phyloP scores from a whole-genome alignment of 768 basidiomycete genomes.

The Boletus rubescentipes region DNA sequence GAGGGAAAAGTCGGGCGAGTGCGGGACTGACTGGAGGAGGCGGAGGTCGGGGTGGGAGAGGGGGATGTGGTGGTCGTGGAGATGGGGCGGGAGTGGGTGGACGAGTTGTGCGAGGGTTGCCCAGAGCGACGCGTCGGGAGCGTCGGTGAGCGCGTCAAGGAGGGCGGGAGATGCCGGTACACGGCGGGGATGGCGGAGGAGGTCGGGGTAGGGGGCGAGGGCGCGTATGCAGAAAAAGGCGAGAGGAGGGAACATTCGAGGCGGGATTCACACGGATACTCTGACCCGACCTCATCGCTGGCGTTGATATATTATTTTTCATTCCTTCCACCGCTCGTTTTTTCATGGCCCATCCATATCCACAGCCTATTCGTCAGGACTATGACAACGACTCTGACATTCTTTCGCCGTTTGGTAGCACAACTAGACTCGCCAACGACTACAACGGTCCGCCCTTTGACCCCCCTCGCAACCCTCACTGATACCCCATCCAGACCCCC shows the following conservation, averaged over 20 bases:
- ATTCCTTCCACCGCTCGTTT: constrained; percentile 23
- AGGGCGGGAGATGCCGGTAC: constrained; percentile 42
- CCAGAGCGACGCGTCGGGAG: constrained; percentile 61
- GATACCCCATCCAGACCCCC: constrained; percentile 14
- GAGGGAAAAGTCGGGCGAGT: constrained; percentile 58
- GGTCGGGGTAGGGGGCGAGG: constrained; percentile 45
- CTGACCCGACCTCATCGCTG: constrained; percentile 20
- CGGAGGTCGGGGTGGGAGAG: constrained; percentile 55
- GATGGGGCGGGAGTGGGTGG: constrained; percentile 45
- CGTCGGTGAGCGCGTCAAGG: constrained; percentile 33
- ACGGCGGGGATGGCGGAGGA: constrained; percentile 29
- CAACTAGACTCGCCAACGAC: constrained; percentile 52
- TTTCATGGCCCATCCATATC: constrained; percentile 32
- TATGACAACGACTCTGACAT: constrained; percentile 51
- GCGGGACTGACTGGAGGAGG: constrained; percentile 55
- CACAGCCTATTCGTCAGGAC: constrained; percentile 36
- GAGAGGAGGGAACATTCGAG: constrained; percentile 35
- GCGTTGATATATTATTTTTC: constrained; percentile 8
- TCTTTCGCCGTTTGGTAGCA: constrained; percentile 58
- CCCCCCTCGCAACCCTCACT: background rate
- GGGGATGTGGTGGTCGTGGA: constrained; percentile 40
- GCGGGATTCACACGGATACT: constrained; percentile 17
- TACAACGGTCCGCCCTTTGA: constrained; percentile 19
- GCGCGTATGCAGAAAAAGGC: constrained; percentile 47
- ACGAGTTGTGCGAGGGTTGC: constrained; percentile 60